Evolutionary conservation across 1,139 yeast species (phyloP), one percentile per base, ranked within the genome.

Genomic region (Hanseniaspora uvarum): DNA sequence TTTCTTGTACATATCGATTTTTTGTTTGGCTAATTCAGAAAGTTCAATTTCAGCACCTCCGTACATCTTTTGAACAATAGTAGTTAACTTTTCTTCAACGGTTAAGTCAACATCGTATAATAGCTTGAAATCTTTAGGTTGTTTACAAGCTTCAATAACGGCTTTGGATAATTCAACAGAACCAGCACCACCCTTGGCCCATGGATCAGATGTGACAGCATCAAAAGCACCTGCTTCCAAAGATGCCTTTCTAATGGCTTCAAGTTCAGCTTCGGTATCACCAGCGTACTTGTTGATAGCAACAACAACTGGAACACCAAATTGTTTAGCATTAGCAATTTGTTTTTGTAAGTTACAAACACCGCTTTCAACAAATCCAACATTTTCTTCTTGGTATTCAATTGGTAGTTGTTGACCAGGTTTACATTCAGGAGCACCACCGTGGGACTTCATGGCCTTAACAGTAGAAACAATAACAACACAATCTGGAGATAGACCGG

Each of bases 381-480:
- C 74, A 68, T 82, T 80, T 68, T 83, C 89, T 56, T 78, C 74
- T 12, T 76, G 71, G 66, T 84, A 84, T 62, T 76, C 89, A 33
- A 70, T 71, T 43, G 92, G 88, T 62, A 84, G 72, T 18, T 83
- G 70, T 68, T 81, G 86, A 53, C 92, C 94, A 24, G 92, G 88
- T 65, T 83, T 84, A 55, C 84, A 89, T 62, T 82, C 86, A 43
- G 89, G 83, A 26, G 87, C 92, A 60, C 92, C 92, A 59, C 94
- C 94, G 61, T 84, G 94, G 59, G 83, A 72, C 67, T 84, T 84
- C 69, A 84, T 74, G 7, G 92, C 94, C 66, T 92, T 74, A 3
- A 84, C 78, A 40, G 94, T 84, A 37, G 94, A 88, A 57, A 84
- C 94, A 57, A 84, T 72, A 34, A 84, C 88, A 53, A 83, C 86